Percentiles rank a stretch among this genome's conserved stretches.
These are phyloP conservation scores for Aphanoascus verrucosus DNA, from an alignment of 2,329 filamentous ascomycete genomes.

Conservation along the genomic window DNA sequence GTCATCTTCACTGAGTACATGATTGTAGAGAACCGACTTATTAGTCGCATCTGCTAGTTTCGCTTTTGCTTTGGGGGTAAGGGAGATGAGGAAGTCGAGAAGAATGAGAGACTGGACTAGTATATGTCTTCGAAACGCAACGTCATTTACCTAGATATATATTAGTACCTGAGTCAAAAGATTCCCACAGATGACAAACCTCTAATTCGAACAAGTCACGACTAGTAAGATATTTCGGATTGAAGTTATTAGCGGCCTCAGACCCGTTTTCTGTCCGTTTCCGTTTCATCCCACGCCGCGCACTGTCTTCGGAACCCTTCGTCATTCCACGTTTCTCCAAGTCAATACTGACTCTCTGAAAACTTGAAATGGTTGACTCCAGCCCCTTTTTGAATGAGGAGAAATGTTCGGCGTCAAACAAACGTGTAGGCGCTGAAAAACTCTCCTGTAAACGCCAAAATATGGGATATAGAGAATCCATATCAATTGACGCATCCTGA, in stretches of 20 bases:
- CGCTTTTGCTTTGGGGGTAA: slow-evolving; percentile 70
- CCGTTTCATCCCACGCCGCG: slow-evolving; percentile 55
- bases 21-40: slow-evolving; percentile 78
- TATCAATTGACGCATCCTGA: slow-evolving; percentile 43
- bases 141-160: slow-evolving; percentile 62
- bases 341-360: slow-evolving; percentile 59
- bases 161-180: slow-evolving; percentile 7
- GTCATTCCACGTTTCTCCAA: slow-evolving; percentile 53
- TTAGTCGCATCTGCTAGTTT: slow-evolving; percentile 66
- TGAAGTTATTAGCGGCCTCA: slow-evolving; percentile 65
- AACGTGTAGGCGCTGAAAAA: slow-evolving; percentile 77
- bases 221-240: slow-evolving; percentile 97
- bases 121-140: slow-evolving; percentile 87
- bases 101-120: slow-evolving; percentile 91
- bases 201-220: slow-evolving; percentile 91
- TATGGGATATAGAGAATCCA: slow-evolving; percentile 69
- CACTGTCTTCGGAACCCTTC: slow-evolving; percentile 51
- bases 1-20: slow-evolving; percentile 70
- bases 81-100: slow-evolving; percentile 86
- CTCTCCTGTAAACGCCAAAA: slow-evolving; percentile 91
- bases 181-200: slow-evolving; percentile 37
- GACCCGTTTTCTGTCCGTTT: slow-evolving; percentile 54
- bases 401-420: slow-evolving; percentile 65
- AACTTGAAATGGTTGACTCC: slow-evolving; percentile 57
- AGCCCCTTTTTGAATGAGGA: slow-evolving; percentile 52